Percentiles rank a stretch among this genome's conserved stretches.
Conservation (phyloP, 169 alveolate genomes). For the Besnoitia besnoiti region DNA sequence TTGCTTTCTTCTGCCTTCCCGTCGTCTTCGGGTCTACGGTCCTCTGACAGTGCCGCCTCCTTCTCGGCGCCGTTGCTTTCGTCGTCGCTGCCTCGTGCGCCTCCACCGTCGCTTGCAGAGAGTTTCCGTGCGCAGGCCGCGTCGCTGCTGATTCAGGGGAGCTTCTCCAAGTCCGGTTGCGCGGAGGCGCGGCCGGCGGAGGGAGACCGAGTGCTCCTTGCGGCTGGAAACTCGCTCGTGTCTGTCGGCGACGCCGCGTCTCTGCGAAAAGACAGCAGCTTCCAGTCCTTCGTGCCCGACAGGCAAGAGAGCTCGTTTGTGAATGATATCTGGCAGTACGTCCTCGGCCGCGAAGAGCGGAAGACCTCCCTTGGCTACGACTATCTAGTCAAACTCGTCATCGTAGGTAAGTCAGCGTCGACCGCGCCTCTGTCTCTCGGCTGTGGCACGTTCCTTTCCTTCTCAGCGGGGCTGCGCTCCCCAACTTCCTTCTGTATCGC, state of each 20-base stretch:
- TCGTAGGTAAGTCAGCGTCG: slow-evolving; percentile 42
- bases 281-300: neutral
- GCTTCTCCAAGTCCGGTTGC: neutral
- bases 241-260: neutral
- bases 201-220: neutral
- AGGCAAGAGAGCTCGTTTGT: neutral
- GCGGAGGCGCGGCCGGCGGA: neutral
- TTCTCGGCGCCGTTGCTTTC: neutral
- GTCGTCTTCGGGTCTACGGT: neutral
- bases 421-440: too few species aligned
- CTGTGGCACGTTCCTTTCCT: too few species aligned
- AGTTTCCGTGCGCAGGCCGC: neutral
- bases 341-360: slow-evolving; percentile 11
- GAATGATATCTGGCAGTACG: neutral
- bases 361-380: slow-evolving; percentile 39
- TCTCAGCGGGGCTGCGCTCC: too few species aligned
- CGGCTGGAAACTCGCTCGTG: neutral
- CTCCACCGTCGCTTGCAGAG: neutral
- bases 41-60: neutral
- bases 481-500: too few species aligned
- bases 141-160: neutral
- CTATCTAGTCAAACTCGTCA: slow-evolving; percentile 42
- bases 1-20: neutral
- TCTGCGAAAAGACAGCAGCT: neutral
- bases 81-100: neutral